Conservation (phyloP, 2,329 filamentous ascomycete species). For the Nemania abortiva region DNA sequence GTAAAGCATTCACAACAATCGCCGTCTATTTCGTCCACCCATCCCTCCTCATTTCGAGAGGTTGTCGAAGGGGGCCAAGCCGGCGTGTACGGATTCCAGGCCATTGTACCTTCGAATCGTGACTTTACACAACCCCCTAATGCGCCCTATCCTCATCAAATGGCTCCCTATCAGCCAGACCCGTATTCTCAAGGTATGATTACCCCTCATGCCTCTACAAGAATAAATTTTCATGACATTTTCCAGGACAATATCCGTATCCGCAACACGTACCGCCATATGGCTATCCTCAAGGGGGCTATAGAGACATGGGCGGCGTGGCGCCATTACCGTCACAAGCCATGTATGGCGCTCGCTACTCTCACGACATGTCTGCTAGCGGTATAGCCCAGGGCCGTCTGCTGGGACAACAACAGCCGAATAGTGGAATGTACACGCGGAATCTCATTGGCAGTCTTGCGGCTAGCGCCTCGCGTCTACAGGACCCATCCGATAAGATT, state of each 20-base stretch:
- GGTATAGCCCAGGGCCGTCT: conserved; percentile 51
- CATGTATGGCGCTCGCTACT: conserved; percentile 52
- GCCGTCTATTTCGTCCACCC: conserved; percentile 85
- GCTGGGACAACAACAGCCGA: conserved; percentile 58
- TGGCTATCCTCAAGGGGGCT: conserved; percentile 47
- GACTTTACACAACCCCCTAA: conserved; percentile 47
- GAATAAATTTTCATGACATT: conserved; percentile 29
- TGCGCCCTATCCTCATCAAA: conserved; percentile 45
- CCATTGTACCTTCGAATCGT: conserved; percentile 49
- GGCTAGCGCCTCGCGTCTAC: conserved; percentile 87
- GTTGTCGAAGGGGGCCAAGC: conserved; percentile 48
- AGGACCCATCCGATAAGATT: conserved; percentile 81
- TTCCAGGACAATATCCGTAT: conserved; percentile 46
- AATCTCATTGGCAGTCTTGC: conserved; percentile 94
- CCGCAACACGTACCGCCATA: conserved; percentile 48
- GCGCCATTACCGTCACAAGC: conserved; percentile 46
- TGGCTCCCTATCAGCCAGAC: conserved; percentile 47
- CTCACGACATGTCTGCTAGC: conserved; percentile 54
- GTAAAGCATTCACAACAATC: conserved; percentile 72
- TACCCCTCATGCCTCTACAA: not conserved
- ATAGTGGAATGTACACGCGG: conserved; percentile 89
- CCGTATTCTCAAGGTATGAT: conserved; percentile 48
- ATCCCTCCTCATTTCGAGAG: conserved; percentile 76
- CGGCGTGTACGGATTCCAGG: conserved; percentile 47
- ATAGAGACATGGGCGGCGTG: conserved; percentile 48